phyloP scores from a whole-genome alignment of 1,284 basidiomycete genomes.

The Trichosporon sp. region DNA sequence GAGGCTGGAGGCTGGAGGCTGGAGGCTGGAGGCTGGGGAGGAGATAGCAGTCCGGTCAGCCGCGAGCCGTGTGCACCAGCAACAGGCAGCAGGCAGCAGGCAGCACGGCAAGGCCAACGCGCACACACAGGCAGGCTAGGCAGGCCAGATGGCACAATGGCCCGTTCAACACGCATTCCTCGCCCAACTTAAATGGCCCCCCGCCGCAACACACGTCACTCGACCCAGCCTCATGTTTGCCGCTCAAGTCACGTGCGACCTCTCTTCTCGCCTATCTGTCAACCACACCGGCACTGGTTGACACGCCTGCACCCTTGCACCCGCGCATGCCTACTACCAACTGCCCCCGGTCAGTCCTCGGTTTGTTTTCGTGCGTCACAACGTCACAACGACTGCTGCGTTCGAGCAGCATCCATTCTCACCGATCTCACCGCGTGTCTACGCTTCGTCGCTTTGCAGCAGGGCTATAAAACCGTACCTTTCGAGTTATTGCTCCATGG shows the following conservation, averaged over 20 bases:
- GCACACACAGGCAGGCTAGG: no score
- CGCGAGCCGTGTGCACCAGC: no score
- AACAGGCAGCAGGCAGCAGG: no score
- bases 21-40: no score
- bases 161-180: neutral
- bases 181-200: slow-evolving; percentile 1
- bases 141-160: slow-evolving; percentile 1
- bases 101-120: no score
- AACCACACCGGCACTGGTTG: neutral
- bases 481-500: neutral
- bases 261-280: neutral
- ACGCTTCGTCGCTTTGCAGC: neutral
- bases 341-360: slow-evolving; percentile 3
- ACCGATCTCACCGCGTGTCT: slow-evolving; percentile 6
- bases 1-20: no score
- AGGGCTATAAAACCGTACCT: slow-evolving; percentile 4
- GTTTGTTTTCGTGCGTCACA: slow-evolving; percentile 11
- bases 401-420: slow-evolving; percentile 19
- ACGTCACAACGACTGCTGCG: neutral
- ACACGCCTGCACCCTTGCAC: neutral
- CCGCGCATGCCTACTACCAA: neutral
- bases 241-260: neutral
- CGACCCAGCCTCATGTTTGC: neutral
- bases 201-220: slow-evolving; percentile 10
- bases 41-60: no score